Base-by-base conservation (phyloP, 345 rosid species). In the Toxicodendron radicans region DNA sequence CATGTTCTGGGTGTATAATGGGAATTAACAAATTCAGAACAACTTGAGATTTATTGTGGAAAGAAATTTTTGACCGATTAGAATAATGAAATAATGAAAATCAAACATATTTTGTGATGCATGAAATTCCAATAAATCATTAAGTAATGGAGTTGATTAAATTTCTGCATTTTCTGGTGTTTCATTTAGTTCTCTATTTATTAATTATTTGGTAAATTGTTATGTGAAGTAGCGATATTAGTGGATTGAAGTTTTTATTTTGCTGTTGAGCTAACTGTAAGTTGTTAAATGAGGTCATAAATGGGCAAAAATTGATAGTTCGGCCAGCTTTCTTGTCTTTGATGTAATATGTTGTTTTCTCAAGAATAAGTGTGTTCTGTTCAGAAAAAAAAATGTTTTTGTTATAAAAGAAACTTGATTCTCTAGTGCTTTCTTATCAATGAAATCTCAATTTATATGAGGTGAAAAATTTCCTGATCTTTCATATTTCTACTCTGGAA, bases 11-110 rank as follows among this genome's bases (percentile, higher is more conserved):
- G 30, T 24, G 6, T 14, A 23, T 45, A 43, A 14, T 13, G 13
- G 70, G 17, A 68, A 66, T 62, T 46, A 48, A 54, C 35, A 13
- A 32, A 53, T 45, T 58, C 24, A 54, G 57, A 69, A 67, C n/a
- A 35, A 13, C 0, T 65, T 53, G 23, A 53, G 17, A 66, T 66
- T 45, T 3, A 51, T 7, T 9, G 52, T 51, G 23, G 32, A 72
- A 48, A 45, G 53, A n/a, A 13, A 14, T 16, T 18, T 13, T 54
- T 23, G 16, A 18, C 16, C 1, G 30, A 30, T 24, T 27, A 71
- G 21, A 17, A 6, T 58, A 32, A 21, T 27, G 4, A 7, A 66
- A 77, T 23, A 4, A 48, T 24, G 41, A 58, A 14, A 33, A 11
- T 41, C 13, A 13, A 51, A 58, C 30, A 1, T 2, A 1, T 45